Evolutionary conservation across 805 yeast genomes (phyloP), one percentile per base, ranked within the genome.

Genomic region (Diddensiella transvaalensis): DNA sequence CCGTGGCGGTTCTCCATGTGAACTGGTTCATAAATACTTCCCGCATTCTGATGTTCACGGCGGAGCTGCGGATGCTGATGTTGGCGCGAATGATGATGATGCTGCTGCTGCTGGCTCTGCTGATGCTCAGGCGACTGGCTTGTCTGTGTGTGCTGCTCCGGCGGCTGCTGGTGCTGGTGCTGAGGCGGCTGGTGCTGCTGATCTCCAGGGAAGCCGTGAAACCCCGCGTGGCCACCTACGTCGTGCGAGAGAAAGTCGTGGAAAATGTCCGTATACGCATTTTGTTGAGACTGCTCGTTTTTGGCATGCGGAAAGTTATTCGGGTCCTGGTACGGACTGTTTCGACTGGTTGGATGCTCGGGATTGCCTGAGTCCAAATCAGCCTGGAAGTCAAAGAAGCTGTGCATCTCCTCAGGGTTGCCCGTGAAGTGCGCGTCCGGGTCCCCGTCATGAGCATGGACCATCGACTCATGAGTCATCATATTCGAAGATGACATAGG

Each of bases 111-210:
- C n/a, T 11, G 22, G 21, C 26, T 32, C 38, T 22, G 39, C 35
- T 13, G 21, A 15, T 10, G 44, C 11, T 15, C 18, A 2, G 17
- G 24, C 39, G n/a, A 18, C 18, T 35, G 39, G 15, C 15, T 11
- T 10, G 15, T 8, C n/a, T 35, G 39, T 8, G 18, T 8, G 15
- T 15, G 35, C 13, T 44, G 41, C 21, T 42, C n/a, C 17, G 10
- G 37, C n/a, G 5, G 22, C 15, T 38, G 42, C 23, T 38, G 42
- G 11, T 38, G 42, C 42, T 19, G 42, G 8, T 38, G 42, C 19
- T 38, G 42, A 38, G 17, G 41, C 17, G 4, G 41, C 6, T 38
- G 21, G 13, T 38, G 41, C 11, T 38, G 41, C 23, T 38, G 41
- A 6, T 38, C 11, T 26, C 32, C 32, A 26, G 32, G 32, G 13